Base-by-base conservation (phyloP, 345 rosid species). In the Trapa incisa region DNA sequence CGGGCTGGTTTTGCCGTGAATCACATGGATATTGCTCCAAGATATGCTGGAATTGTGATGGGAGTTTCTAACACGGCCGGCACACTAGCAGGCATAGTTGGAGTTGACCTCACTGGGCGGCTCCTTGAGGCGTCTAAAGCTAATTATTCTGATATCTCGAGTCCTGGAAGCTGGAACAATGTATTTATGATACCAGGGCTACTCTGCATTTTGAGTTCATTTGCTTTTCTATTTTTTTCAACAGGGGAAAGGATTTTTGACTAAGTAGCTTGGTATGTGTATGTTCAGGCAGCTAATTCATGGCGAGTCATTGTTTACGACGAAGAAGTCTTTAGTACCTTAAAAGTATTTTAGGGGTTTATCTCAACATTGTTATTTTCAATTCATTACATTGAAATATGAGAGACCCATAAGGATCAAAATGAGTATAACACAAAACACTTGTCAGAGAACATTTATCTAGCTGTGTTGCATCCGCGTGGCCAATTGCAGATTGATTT, bases 1-100 rank as follows among this genome's bases (percentile, higher is more conserved):
- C 85, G 97, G 74, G 94, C 99, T n/a, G 99, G 99, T 36, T 91
- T 94, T 72, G 99, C 99, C 0, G 96, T 94, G 70, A 94, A 94
- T 79, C 99, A 91, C 77, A 91, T 94, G 97, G 99, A 94, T 74
- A 94, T 94, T 68, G 95, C 99, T 56, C 99, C 99, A 1, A 81
- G 88, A 77, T 91, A 94, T 64, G 99, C 99, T 0, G 96, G 99
- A 61, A 91, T 91, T 36, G 91, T 91, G 62, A 94, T 94, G 99
- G 96, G 96, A 32, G 95, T 94, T 75, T 94, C 99, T 2, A 94
- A 94, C 71, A 94, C 99, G 8, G 99, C 97, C 15, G 97, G 99
- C 42, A 94, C 99, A 39, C 77, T 94, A 64, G 99, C 97, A 32
- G 99, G 97, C 63, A 86, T 94, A 64, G 72, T 91, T 52, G 99